phyloP scores from a whole-genome alignment of 1,284 basidiomycete species.

The Cryptococcus maquisensis region DNA sequence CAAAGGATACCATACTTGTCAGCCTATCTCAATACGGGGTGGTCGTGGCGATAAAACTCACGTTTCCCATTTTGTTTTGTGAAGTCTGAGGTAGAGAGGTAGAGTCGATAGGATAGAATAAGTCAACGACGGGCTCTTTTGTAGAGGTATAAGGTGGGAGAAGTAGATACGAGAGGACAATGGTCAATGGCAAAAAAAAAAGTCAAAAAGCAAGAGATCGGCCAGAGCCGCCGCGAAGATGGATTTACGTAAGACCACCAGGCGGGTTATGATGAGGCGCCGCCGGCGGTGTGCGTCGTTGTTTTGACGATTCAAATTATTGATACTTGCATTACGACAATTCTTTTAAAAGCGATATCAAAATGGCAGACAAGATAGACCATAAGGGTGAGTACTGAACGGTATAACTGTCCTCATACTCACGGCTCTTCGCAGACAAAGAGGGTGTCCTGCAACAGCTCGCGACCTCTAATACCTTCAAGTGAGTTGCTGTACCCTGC shows the following conservation, averaged over 20 bases:
- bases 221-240: background rate
- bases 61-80: background rate
- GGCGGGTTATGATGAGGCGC: too few relatives aligned
- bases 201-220: background rate
- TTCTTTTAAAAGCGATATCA: too few relatives aligned
- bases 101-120: background rate
- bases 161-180: background rate
- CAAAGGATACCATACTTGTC: background rate
- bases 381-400: too few relatives aligned
- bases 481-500: constrained; percentile 51
- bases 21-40: background rate
- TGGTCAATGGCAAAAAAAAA: background rate
- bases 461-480: constrained; percentile 64
- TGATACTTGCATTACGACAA: too few relatives aligned
- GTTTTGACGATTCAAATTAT: too few relatives aligned
- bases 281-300: too few relatives aligned
- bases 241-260: too few relatives aligned
- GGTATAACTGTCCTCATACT: background rate
- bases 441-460: constrained; percentile 58
- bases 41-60: background rate
- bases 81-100: background rate
- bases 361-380: too few relatives aligned
- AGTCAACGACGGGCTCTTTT: background rate
- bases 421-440: background rate
- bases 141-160: background rate